Base-by-base conservation (phyloP, 768 basidiomycete species). In the Coprinellus micaceus region DNA sequence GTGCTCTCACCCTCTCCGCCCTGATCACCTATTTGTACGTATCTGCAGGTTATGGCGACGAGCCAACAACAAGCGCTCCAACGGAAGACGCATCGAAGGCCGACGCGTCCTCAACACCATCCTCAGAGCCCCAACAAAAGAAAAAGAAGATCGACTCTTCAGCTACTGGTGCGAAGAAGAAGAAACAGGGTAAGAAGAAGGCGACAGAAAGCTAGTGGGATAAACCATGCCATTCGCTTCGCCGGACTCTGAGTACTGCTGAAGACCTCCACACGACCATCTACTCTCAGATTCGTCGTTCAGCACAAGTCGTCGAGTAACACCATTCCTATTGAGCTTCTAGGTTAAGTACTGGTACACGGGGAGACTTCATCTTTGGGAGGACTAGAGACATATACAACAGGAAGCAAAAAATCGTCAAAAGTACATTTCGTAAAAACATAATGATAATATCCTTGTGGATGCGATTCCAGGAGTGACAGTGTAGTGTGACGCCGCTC, bases 31-130 rank as follows among this genome's bases (percentile, higher is more conserved):
- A 9, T 51, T 44, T 9, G 26, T 29, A n/a, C n/a, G n/a, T n/a
- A n/a, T 50, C 13, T 25, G 25, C 54, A 76, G 77, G 74, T 4
- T 74, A 74, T 49, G 72, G 69, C 22, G 74, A n/a, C n/a, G n/a
- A n/a, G n/a, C n/a, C n/a, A n/a, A n/a, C n/a, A n/a, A n/a, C n/a
- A n/a, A n/a, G n/a, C n/a, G n/a, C n/a, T n/a, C n/a, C n/a, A n/a
- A n/a, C n/a, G n/a, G n/a, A n/a, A n/a, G 46, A 59, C 17, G 37
- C 53, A 7, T 19, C 47, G 21, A 28, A 3, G 24, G 51, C 44
- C 26, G 36, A n/a, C n/a, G n/a, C n/a, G n/a, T n/a, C n/a, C n/a
- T n/a, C n/a, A n/a, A n/a, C 52, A 36, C 22, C 48, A 19, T 21
- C 49, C 15, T 40, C 54, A 19, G 51, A 53, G 53, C 36, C 58